These are phyloP conservation scores for Lachnellula arida DNA, from an alignment of 2,329 filamentous ascomycete species.

Conservation along the genomic window DNA sequence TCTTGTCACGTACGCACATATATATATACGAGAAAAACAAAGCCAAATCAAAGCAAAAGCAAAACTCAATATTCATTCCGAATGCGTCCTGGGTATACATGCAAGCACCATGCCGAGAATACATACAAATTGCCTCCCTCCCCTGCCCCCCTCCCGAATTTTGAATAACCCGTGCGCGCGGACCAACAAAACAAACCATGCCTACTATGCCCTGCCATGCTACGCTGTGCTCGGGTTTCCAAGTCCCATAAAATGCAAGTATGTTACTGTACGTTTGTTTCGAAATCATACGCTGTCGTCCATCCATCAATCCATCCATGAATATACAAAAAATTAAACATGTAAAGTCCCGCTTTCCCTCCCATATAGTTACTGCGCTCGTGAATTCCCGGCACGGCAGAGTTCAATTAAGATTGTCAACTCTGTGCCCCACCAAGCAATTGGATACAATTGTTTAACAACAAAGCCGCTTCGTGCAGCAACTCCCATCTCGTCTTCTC, in stretches of 20 bases:
- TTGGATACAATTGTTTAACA: constrained; percentile 77
- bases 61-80: too few relatives aligned
- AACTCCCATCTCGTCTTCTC: constrained; percentile 84
- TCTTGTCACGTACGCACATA: too few relatives aligned
- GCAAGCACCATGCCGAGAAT: too few relatives aligned
- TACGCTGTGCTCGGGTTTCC: background rate
- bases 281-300: background rate
- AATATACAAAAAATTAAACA: background rate
- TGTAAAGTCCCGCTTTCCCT: background rate
- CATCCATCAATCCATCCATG: background rate
- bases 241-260: constrained; percentile 2
- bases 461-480: constrained; percentile 76
- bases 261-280: background rate
- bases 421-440: constrained; percentile 26
- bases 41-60: too few relatives aligned
- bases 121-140: too few relatives aligned
- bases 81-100: too few relatives aligned
- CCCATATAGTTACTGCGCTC: background rate
- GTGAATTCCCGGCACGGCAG: too few relatives aligned
- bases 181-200: too few relatives aligned
- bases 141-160: too few relatives aligned
- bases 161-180: too few relatives aligned
- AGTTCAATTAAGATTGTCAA: constrained; percentile 3
- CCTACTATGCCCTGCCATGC: too few relatives aligned
- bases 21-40: too few relatives aligned